phyloP scores from a whole-genome alignment of 306 rosid species.

The Parietaria judaica region DNA sequence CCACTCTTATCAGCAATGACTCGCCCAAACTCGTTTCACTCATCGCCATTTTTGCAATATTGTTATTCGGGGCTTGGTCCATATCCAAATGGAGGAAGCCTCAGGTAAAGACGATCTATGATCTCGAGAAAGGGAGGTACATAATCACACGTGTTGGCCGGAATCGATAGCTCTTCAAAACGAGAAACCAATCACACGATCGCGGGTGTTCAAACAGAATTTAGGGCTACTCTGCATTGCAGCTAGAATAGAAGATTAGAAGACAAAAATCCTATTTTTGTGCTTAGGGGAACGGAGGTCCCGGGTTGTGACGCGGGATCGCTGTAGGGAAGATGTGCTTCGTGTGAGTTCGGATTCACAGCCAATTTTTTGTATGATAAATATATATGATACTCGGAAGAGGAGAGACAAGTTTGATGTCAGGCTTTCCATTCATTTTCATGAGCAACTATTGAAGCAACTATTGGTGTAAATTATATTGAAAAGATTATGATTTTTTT shows the following conservation, averaged over 20 bases:
- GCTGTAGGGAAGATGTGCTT: not conserved
- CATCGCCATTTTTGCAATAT: conserved; percentile 41
- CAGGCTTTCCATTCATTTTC: not conserved
- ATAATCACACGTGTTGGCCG: conserved; percentile 59
- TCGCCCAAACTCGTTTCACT: conserved; percentile 48
- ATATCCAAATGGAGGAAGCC: conserved; percentile 84
- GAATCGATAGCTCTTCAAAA: conserved; percentile 24
- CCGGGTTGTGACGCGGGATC: conserved; percentile 2
- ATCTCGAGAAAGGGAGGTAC: conserved; percentile 86
- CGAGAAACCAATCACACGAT: conserved; percentile 11
- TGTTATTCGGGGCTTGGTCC: conserved; percentile 76
- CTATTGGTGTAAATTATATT: not conserved
- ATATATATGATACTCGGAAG: not conserved
- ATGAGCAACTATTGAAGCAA: not conserved
- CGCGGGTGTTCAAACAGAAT: conserved; percentile 28
- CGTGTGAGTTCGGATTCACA: conserved; percentile 1
- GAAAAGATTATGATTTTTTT: not conserved
- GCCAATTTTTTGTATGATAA: conserved; percentile 11
- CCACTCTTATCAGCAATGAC: conserved; percentile 38
- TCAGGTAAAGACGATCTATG: conserved; percentile 78
- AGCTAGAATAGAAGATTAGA: conserved; percentile 23
- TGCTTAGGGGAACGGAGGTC: conserved; percentile 17
- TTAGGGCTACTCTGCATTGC: conserved; percentile 21
- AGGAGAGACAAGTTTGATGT: not conserved
- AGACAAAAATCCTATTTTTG: conserved; percentile 26